Evolutionary conservation across 345 rosid species (phyloP).

Genomic region (Physaria fendleri): DNA sequence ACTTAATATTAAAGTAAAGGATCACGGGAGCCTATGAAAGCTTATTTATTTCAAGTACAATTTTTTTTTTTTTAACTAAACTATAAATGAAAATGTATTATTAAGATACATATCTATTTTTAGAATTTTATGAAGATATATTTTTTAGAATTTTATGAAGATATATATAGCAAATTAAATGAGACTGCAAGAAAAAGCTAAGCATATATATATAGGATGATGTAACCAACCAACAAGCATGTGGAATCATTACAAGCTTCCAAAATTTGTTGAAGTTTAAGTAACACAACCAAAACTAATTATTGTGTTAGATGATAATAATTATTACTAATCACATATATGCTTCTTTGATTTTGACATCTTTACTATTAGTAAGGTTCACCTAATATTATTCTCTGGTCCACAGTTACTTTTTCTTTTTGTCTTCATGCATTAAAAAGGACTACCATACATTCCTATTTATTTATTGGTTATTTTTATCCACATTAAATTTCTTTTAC

Average conservation of each 20-base stretch:
- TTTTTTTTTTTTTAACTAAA: neutral
- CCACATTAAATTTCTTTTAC: neutral
- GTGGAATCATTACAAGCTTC: conserved; percentile 31
- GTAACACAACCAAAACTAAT: conserved; percentile 20
- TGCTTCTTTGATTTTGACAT: conserved; percentile 24
- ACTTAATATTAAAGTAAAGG: conserved; percentile 26
- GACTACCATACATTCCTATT: neutral
- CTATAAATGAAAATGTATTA: neutral
- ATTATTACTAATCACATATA: neutral
- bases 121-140: neutral
- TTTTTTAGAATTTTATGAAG: neutral
- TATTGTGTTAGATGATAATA: neutral
- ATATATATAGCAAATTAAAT: neutral
- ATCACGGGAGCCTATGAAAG: conserved; percentile 16
- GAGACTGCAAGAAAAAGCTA: neutral
- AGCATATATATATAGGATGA: neutral
- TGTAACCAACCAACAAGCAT: conserved; percentile 27
- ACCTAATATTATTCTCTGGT: conserved; percentile 34
- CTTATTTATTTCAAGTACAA: conserved; percentile 10
- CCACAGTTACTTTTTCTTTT: conserved; percentile 4
- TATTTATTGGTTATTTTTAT: neutral
- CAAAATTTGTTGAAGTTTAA: conserved; percentile 19
- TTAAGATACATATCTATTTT: neutral
- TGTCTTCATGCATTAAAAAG: conserved; percentile 22
- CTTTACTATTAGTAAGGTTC: conserved; percentile 24